Evolutionary conservation across 139 green algal species (phyloP).

Genomic region (Mesostigma viride): DNA sequence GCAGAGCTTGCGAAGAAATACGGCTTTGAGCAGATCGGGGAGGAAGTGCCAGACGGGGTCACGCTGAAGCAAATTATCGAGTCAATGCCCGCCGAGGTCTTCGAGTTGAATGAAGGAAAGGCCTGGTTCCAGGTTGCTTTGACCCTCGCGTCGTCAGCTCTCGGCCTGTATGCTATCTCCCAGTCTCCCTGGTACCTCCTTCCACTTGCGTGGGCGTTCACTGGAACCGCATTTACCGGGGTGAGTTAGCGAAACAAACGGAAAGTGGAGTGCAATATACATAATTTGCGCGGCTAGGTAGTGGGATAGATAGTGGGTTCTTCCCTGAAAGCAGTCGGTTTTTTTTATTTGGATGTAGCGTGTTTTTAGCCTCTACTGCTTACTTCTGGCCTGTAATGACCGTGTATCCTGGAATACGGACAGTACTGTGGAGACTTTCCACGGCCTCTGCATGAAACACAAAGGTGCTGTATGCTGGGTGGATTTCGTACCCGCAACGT

Average conservation of each 20-base stretch:
- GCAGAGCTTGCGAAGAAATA: constrained; percentile 41
- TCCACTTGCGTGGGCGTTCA: constrained; percentile 74
- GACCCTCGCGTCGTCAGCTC: constrained; percentile 46
- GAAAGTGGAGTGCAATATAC: background rate
- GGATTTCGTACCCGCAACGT: no score
- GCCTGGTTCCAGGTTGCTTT: constrained; percentile 59
- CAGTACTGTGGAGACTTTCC: background rate
- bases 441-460: background rate
- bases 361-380: background rate
- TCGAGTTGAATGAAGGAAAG: constrained; percentile 63
- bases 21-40: constrained; percentile 72
- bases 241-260: constrained; percentile 2
- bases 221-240: constrained; percentile 83
- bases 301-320: background rate
- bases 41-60: constrained; percentile 67
- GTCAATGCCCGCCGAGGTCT: constrained; percentile 68
- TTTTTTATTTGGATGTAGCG: background rate
- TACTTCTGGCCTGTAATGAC: background rate
- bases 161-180: constrained; percentile 61
- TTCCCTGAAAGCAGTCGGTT: background rate
- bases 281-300: background rate
- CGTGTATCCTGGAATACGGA: background rate
- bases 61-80: constrained; percentile 70
- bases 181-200: constrained; percentile 81
- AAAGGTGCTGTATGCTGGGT: background rate